Percentiles rank a stretch among this genome's conserved stretches.
Conservation (phyloP, 129 eudicot species). For the Kitagawia praeruptora region DNA sequence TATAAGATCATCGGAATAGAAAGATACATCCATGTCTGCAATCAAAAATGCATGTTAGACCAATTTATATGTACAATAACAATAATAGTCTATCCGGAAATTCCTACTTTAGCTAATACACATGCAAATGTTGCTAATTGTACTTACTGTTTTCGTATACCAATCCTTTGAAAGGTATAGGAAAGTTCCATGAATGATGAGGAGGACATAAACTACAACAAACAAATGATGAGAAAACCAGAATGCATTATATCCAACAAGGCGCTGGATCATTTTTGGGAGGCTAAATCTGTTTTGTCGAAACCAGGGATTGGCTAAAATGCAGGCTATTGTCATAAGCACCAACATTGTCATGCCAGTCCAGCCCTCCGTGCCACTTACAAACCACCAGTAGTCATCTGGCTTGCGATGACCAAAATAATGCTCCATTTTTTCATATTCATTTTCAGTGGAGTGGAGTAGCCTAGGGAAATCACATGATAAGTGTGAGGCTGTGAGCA, state of each 20-base stretch:
- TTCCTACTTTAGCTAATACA: not conserved
- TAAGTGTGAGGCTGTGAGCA: conserved; percentile 42
- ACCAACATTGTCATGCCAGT: conserved; percentile 46
- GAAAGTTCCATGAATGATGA: conserved; percentile 36
- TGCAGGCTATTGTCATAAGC: conserved; percentile 52
- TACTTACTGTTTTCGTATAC: conserved; percentile 53
- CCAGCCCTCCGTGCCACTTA: conserved; percentile 38
- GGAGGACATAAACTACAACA: conserved; percentile 38
- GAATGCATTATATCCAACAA: conserved; percentile 57
- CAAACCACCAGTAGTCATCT: conserved; percentile 37
- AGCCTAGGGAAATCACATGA: conserved; percentile 57
- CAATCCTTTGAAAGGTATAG: conserved; percentile 47
- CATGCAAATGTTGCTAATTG: not conserved
- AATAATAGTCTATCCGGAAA: not conserved
- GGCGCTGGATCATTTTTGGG: conserved; percentile 32
- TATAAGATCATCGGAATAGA: conserved; percentile 38
- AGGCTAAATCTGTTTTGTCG: conserved; percentile 33
- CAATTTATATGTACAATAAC: too few species aligned
- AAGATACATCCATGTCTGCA: conserved; percentile 69
- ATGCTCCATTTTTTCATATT: conserved; percentile 35
- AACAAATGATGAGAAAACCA: conserved; percentile 67
- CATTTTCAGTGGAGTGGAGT: conserved; percentile 33
- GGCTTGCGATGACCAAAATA: conserved; percentile 36
- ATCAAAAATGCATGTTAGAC: not conserved
- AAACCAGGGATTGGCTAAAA: conserved; percentile 50